phyloP scores from a whole-genome alignment of 257 asterid genomes.

The Petrea volubilis region DNA sequence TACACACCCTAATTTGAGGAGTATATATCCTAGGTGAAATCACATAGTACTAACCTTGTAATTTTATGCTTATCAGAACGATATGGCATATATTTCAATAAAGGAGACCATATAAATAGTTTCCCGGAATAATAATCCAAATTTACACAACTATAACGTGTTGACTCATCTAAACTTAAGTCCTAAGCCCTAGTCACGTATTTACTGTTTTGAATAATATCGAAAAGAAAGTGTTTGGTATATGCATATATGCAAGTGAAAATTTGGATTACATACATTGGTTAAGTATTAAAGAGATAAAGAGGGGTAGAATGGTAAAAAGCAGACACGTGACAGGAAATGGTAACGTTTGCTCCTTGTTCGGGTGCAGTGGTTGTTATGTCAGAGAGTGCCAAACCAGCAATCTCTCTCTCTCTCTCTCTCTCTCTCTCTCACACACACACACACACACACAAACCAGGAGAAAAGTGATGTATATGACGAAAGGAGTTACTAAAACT shows the following conservation, averaged over 20 bases:
- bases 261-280: too few relatives aligned
- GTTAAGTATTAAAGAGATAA: too few relatives aligned
- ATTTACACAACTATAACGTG: too few relatives aligned
- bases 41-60: constrained; percentile 18
- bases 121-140: neutral
- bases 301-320: constrained; percentile 13
- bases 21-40: constrained; percentile 18
- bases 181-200: too few relatives aligned
- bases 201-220: too few relatives aligned
- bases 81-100: constrained; percentile 1
- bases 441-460: neutral
- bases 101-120: neutral
- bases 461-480: constrained; percentile 19
- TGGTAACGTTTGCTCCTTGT: constrained; percentile 29
- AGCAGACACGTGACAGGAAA: constrained; percentile 4
- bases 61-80: constrained; percentile 4
- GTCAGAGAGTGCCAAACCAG: constrained; percentile 21
- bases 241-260: too few relatives aligned
- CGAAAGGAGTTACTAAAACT: constrained; percentile 26
- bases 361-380: constrained; percentile 36
- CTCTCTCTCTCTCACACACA: neutral
- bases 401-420: neutral
- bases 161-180: neutral
- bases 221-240: too few relatives aligned
- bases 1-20: neutral